Percentiles rank a stretch among this genome's conserved stretches.
Evolutionary conservation across 192 early-diverging fungal genomes (phyloP).

Genomic region (Backusella parvicylindrica): DNA sequence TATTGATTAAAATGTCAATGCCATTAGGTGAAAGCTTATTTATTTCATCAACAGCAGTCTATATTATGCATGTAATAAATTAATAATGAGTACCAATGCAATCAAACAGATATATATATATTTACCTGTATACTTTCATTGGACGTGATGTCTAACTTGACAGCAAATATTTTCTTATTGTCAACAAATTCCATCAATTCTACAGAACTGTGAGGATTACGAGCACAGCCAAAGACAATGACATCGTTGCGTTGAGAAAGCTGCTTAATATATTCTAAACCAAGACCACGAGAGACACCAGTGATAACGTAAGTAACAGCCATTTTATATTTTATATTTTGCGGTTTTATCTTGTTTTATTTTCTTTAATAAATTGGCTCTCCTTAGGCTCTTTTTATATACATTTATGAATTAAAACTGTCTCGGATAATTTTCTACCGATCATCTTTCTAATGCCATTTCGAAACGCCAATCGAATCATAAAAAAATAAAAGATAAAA

Average conservation of each 20-base stretch:
- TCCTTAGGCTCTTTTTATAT: neutral
- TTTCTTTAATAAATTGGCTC: too few relatives aligned
- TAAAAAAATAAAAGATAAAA: too few relatives aligned
- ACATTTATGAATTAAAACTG: neutral
- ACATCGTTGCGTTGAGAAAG: conserved; percentile 12
- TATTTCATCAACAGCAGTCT: conserved; percentile 22
- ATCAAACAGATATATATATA: too few relatives aligned
- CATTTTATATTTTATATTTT: conserved; percentile 8
- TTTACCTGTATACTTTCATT: conserved; percentile 21
- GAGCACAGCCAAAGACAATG: conserved; percentile 24
- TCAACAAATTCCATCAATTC: conserved; percentile 13
- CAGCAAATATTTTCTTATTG: conserved; percentile 20
- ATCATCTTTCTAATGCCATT: neutral
- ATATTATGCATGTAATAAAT: too few relatives aligned
- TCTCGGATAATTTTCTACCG: neutral
- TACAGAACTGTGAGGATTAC: conserved; percentile 12
- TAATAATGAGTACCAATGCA: too few relatives aligned
- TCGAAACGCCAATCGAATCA: neutral
- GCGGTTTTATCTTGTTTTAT: too few relatives aligned
- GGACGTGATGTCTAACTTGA: conserved; percentile 21
- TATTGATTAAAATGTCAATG: conserved; percentile 35
- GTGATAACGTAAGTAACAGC: conserved; percentile 19
- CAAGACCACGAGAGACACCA: conserved; percentile 33
- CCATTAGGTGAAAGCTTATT: conserved; percentile 17
- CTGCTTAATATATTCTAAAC: conserved; percentile 28